These are phyloP conservation scores for Phialophora verrucosa DNA, from an alignment of 2,329 filamentous ascomycete genomes.

Conservation along the genomic window DNA sequence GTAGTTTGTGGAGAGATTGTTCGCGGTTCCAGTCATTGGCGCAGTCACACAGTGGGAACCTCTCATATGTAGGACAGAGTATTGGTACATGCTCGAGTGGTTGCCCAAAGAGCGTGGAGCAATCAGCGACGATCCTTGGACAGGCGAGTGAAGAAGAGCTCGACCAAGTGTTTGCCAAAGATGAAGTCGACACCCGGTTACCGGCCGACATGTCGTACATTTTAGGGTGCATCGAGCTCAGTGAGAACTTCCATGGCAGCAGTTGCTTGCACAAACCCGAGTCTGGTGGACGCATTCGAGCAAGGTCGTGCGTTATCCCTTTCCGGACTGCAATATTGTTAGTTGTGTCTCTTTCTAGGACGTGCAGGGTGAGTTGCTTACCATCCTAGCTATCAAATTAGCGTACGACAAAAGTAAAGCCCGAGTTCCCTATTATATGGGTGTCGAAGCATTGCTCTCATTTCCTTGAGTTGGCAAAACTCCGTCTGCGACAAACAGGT, in stretches of 20 bases:
- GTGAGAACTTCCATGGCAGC: background rate
- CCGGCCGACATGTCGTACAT: too few species aligned
- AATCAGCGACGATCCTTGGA: background rate
- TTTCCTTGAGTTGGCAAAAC: background rate
- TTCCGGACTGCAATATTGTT: background rate
- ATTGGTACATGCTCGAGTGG: background rate
- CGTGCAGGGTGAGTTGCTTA: background rate
- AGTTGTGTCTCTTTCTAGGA: background rate
- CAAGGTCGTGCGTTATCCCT: background rate
- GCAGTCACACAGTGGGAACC: background rate
- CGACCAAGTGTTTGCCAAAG: background rate
- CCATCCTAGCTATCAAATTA: background rate
- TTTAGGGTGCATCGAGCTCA: background rate
- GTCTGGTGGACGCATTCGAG: background rate
- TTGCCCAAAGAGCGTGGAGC: background rate
- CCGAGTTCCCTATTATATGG: background rate
- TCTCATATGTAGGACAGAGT: background rate
- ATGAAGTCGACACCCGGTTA: too few species aligned
- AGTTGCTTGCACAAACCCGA: background rate
- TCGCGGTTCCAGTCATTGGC: background rate
- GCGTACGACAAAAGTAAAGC: background rate
- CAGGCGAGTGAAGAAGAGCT: background rate
- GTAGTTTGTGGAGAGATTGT: background rate
- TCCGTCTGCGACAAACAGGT: background rate
- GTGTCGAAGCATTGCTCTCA: background rate